phyloP scores from a whole-genome alignment of 768 basidiomycete species.

The Kondoa subrosea region DNA sequence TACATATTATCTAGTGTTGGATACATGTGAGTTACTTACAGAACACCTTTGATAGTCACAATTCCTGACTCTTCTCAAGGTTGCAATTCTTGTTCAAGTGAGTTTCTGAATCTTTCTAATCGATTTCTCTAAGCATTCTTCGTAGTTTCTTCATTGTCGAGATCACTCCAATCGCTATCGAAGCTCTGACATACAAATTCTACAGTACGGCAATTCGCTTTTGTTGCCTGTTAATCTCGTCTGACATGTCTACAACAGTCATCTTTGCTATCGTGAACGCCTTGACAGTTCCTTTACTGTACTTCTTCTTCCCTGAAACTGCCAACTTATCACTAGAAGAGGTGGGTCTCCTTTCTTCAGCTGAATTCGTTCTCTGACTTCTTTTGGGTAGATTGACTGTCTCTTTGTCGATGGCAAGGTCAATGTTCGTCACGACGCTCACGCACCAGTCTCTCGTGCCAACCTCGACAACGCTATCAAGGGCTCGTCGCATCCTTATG shows the following conservation, averaged over 20 bases:
- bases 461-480: neutral
- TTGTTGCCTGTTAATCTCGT: slow-evolving; percentile 8
- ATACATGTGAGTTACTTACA: no score
- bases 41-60: no score
- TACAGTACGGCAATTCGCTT: neutral
- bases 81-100: slow-evolving; percentile 18
- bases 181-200: neutral
- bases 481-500: neutral
- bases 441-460: neutral
- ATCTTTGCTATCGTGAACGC: slow-evolving; percentile 21
- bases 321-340: slow-evolving; percentile 21
- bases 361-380: no score
- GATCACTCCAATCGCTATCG: slow-evolving; percentile 25
- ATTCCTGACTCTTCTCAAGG: no score
- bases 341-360: neutral
- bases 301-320: slow-evolving; percentile 23
- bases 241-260: slow-evolving; percentile 22
- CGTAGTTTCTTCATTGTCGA: slow-evolving; percentile 22
- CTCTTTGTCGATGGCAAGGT: slow-evolving; percentile 24
- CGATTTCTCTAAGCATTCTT: neutral
- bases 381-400: slow-evolving; percentile 20
- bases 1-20: no score
- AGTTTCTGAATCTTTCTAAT: neutral
- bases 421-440: slow-evolving; percentile 10
- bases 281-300: slow-evolving; percentile 16